phyloP scores from a whole-genome alignment of 495 filamentous ascomycete genomes.

The Aspergillus steynii region DNA sequence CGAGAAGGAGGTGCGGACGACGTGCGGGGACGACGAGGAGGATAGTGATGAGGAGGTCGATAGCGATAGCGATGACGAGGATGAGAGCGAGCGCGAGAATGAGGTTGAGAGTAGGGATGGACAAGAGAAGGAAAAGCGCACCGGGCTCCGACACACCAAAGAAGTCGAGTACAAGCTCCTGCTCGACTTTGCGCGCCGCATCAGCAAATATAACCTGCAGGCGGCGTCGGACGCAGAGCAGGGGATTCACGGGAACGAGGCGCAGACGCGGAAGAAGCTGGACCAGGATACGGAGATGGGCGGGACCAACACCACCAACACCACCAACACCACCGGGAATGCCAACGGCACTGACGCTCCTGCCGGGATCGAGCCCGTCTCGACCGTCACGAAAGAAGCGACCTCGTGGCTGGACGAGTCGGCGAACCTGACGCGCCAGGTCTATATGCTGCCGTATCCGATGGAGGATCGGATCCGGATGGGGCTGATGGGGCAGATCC shows the following conservation, averaged over 20 bases:
- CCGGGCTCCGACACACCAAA: constrained; percentile 19
- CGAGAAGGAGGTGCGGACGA: constrained; percentile 37
- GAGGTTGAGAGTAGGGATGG: constrained; percentile 21
- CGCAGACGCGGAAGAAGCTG: constrained; percentile 7
- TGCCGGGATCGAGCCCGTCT: constrained; percentile 36
- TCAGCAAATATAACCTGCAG: constrained; percentile 51
- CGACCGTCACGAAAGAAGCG: constrained; percentile 44
- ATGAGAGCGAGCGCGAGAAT: constrained; percentile 22
- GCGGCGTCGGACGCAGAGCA: constrained; percentile 47
- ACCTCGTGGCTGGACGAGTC: constrained; percentile 49
- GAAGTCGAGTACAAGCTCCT: constrained; percentile 48
- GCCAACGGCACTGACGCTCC: constrained; percentile 12
- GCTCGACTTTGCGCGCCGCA: constrained; percentile 47
- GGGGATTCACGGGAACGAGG: constrained; percentile 10
- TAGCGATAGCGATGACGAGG: constrained; percentile 22
- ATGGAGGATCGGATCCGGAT: constrained; percentile 50
- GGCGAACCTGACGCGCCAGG: constrained; percentile 43
- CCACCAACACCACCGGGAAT: no score
- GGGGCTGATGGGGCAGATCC: constrained; percentile 49
- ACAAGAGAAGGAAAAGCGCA: neutral
- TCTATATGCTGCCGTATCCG: constrained; percentile 49
- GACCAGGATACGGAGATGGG: constrained; percentile 35
- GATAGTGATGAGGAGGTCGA: constrained; percentile 24
- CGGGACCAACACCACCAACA: constrained; percentile 20
- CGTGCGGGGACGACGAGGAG: constrained; percentile 35